A percentile compares a stretch with the other conserved stretches of the same genome.
Conservation (phyloP, 2,329 filamentous ascomycete species). For the Amesomyces nigricolor region DNA sequence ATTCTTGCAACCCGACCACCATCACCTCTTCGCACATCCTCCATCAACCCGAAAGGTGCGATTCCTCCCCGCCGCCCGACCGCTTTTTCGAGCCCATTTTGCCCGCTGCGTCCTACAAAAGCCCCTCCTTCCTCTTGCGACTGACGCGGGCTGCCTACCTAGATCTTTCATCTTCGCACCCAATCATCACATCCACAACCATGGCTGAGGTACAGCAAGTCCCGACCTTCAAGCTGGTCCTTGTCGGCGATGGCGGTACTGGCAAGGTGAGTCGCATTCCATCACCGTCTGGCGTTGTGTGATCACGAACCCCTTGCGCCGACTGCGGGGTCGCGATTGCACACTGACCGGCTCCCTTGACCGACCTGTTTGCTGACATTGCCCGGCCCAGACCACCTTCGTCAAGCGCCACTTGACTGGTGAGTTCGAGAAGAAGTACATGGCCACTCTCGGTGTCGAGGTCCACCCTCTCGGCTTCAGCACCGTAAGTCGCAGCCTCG, state of each 20-base stretch:
- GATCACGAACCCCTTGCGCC: conserved; percentile 6
- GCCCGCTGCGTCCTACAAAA: conserved; percentile 13
- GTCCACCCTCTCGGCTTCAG: conserved; percentile 97
- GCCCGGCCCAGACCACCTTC: conserved; percentile 76
- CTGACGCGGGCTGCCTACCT: conserved; percentile 17
- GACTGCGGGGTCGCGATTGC: conserved; percentile 20
- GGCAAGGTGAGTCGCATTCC: conserved; percentile 71
- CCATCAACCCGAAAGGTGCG: conserved; percentile 22
- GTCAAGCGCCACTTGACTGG: conserved; percentile 99
- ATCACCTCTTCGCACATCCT: conserved; percentile 14
- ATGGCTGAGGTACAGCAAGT: conserved; percentile 59
- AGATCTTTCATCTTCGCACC: conserved; percentile 32
- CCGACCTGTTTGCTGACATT: conserved; percentile 24
- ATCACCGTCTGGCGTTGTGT: conserved; percentile 20
- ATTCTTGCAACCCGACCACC: conserved; percentile 25
- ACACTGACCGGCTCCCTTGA: conserved; percentile 3
- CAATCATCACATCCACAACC: conserved; percentile 31
- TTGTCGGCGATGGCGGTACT: conserved; percentile 98
- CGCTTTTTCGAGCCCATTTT: conserved; percentile 2
- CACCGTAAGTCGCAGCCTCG: conserved; percentile 63
- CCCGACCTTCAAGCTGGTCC: conserved; percentile 99
- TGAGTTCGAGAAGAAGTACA: conserved; percentile 99
- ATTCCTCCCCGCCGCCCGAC: neutral
- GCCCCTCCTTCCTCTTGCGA: conserved; percentile 13
- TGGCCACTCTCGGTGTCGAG: conserved; percentile 98